Conservation (phyloP, 2,329 filamentous ascomycete species). For the Sclerotinia glacialis region DNA sequence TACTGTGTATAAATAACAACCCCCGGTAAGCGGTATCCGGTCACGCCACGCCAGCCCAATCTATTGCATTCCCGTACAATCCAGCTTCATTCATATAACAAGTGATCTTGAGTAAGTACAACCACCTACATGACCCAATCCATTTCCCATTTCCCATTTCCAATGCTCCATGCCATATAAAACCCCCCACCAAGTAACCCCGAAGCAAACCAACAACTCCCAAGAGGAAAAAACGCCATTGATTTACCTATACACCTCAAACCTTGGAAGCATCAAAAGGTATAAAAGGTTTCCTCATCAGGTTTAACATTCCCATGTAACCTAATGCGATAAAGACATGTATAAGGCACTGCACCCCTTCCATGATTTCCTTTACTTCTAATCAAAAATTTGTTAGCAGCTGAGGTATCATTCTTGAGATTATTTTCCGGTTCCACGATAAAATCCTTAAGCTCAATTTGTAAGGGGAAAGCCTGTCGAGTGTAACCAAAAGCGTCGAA, state of each 20-base stretch:
- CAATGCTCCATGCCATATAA: constrained; percentile 5
- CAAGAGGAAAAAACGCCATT: not conserved
- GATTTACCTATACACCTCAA: not conserved
- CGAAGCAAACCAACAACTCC: not conserved
- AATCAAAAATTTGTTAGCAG: constrained; percentile 53
- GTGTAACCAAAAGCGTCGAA: constrained; percentile 47
- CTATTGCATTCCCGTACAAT: not conserved
- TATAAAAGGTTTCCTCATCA: not conserved
- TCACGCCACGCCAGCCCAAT: not conserved
- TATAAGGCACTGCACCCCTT: constrained; percentile 48
- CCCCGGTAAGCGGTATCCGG: not conserved
- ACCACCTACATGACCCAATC: too few relatives aligned
- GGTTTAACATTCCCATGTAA: constrained; percentile 48
- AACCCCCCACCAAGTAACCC: not conserved
- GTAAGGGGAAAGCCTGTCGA: constrained; percentile 54
- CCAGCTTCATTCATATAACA: constrained; percentile 4
- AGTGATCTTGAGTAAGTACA: not conserved
- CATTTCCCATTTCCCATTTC: not conserved
- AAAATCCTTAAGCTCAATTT: constrained; percentile 49
- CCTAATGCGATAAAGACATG: constrained; percentile 63
- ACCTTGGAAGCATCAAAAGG: not conserved
- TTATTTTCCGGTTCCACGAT: constrained; percentile 11
- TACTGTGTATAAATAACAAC: not conserved
- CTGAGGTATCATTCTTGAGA: constrained; percentile 33
- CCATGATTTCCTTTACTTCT: constrained; percentile 59